Conservation (phyloP, 371 early-diverging fungal species). For the Mucor circinelloides region DNA sequence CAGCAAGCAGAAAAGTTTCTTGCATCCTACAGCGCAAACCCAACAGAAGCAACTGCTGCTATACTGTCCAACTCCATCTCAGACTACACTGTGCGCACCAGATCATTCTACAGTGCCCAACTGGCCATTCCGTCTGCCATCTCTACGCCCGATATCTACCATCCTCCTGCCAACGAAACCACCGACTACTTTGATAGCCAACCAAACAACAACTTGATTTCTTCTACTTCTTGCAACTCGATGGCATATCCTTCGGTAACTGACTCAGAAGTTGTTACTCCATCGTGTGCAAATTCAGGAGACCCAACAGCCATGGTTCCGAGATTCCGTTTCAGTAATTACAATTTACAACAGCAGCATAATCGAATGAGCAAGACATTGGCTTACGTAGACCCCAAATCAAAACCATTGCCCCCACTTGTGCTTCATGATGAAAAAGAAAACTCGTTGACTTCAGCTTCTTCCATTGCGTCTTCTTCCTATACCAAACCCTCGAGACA, state of each 20-base stretch:
- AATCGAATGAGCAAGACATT: constrained; percentile 2
- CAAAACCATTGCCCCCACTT: background rate
- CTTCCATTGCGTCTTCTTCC: background rate
- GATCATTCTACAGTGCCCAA: constrained; percentile 25
- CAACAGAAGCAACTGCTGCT: background rate
- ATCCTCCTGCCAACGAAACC: background rate
- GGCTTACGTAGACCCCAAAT: background rate
- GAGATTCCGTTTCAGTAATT: background rate
- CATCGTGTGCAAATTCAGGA: background rate
- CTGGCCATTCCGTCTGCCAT: constrained; percentile 17
- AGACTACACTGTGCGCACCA: background rate
- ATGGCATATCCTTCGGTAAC: constrained; percentile 11
- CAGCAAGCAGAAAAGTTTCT: constrained; percentile 34
- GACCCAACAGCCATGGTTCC: background rate
- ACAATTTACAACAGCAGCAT: background rate
- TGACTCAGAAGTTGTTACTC: constrained; percentile 5
- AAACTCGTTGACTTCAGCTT: background rate
- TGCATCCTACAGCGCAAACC: background rate
- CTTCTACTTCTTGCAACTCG: constrained; percentile 6
- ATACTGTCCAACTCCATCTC: background rate
- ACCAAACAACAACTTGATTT: background rate
- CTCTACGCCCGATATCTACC: constrained; percentile 16
- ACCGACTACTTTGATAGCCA: background rate
- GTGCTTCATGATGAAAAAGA: background rate
- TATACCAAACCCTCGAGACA: background rate